A percentile compares a stretch with the other conserved stretches of the same genome.
Conservation (phyloP, 139 green algal genomes). For the Pleodorina starrii region DNA sequence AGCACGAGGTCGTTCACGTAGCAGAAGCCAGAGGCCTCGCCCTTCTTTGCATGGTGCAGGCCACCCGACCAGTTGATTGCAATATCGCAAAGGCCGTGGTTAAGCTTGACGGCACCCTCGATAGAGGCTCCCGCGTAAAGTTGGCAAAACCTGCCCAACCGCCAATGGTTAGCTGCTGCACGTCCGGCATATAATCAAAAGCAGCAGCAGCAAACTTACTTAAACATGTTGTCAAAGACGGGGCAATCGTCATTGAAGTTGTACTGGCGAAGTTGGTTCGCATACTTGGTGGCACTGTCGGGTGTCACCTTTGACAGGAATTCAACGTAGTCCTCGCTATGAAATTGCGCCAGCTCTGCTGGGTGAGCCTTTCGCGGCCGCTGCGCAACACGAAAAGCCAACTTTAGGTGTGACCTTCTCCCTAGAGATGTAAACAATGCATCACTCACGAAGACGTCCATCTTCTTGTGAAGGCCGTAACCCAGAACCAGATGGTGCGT, state of each 20-base stretch:
- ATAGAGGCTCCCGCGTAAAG: conserved; percentile 93
- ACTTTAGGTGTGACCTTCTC: too few species aligned
- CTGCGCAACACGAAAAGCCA: conserved; percentile 61
- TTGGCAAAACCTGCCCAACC: conserved; percentile 60
- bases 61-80: conserved; percentile 98
- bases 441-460: conserved; percentile 92
- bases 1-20: conserved; percentile 99
- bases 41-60: conserved; percentile 98
- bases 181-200: background rate
- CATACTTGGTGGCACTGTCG: conserved; percentile 65
- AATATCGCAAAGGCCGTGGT: conserved; percentile 90
- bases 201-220: background rate
- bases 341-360: conserved; percentile 91
- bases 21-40: conserved; percentile 93
- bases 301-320: conserved; percentile 87
- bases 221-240: conserved; percentile 88
- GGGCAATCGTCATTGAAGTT: conserved; percentile 95
- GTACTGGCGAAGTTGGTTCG: conserved; percentile 73
- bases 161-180: too few species aligned
- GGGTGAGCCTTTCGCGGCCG: conserved; percentile 82
- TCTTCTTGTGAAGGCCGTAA: conserved; percentile 94
- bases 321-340: conserved; percentile 88
- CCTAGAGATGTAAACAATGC: too few species aligned
- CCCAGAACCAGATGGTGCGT: conserved; percentile 94
- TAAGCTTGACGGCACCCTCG: conserved; percentile 84